Evolutionary conservation across 495 filamentous ascomycete genomes (phyloP), one percentile per base, ranked within the genome.

Genomic region (Penicillium angulare): DNA sequence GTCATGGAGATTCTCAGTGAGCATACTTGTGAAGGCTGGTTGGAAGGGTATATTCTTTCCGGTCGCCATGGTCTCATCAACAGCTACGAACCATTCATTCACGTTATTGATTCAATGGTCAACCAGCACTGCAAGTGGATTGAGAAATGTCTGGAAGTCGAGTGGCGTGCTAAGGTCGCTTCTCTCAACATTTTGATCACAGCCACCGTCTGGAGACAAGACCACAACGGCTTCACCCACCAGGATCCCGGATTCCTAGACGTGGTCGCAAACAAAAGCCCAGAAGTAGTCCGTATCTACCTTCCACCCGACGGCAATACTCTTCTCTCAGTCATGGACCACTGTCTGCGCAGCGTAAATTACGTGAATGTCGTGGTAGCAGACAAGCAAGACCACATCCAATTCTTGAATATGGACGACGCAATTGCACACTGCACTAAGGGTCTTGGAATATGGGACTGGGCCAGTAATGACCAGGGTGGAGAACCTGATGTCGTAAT

Each of bases 51-150:
- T 57, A 67, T 86, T 50, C 82, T 88, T 5, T 84, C 77, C 33
- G 86, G 86, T 12, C 76, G 85, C 3, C 85, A 89, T 57, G 85
- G 86, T 16, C 65, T 89, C 34, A 75, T 89, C 27, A 89, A 89
- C 71, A 83, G 80, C 67, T 89, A 89, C 70, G 85, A 89, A 61
- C 85, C 86, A 0, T 89, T 88, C 62, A 85, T 88, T 51, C 86
- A 89, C 56, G 79, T 89, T 57, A 87, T 89, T 56, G 86, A 89
- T 60, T 85, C 80, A 1, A 89, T 88, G 85, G 85, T 89, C 43
- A 87, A 87, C 63, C 85, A 88, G 66, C 86, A 88, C 68, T 87
- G 84, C 73, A 89, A 89, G 64, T 88, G 85, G 86, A 75, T 89
- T 41, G 86, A 89, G 57, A 89, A 89, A 66, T 86, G 80, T 53